Evolutionary conservation across 176 grass and related monocot genomes (phyloP).

Genomic region (Phoenix roebelenii): DNA sequence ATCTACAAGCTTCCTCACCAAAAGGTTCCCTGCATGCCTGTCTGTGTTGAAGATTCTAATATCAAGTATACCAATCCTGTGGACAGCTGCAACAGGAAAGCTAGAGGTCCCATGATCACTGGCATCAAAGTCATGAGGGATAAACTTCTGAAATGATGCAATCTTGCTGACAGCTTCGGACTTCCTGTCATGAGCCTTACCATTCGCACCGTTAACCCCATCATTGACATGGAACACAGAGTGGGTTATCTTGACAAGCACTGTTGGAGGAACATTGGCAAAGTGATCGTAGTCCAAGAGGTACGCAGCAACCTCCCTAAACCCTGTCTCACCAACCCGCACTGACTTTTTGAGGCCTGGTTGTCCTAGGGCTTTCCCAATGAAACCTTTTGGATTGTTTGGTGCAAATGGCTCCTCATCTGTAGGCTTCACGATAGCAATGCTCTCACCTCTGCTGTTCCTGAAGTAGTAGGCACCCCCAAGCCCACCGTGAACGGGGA

Average conservation of each 20-base stretch:
- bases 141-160: conserved; percentile 64
- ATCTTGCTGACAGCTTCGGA: conserved; percentile 50
- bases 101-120: conserved; percentile 72
- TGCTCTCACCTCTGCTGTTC: conserved; percentile 54
- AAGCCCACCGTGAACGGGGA: conserved; percentile 47
- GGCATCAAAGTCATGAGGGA: conserved; percentile 79
- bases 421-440: conserved; percentile 71
- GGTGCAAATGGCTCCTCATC: conserved; percentile 80
- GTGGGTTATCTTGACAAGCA: conserved; percentile 70
- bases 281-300: conserved; percentile 55
- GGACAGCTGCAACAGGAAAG: conserved; percentile 59
- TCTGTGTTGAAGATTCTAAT: conserved; percentile 74
- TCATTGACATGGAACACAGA: conserved; percentile 54
- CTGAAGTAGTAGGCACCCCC: conserved; percentile 72
- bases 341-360: conserved; percentile 71
- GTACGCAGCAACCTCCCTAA: conserved; percentile 67
- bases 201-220: conserved; percentile 13
- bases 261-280: conserved; percentile 59
- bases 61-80: conserved; percentile 82
- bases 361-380: conserved; percentile 61
- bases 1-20: conserved; percentile 45
- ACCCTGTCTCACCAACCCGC: conserved; percentile 61
- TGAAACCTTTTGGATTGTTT: conserved; percentile 79
- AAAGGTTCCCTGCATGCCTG: conserved; percentile 63
- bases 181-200: conserved; percentile 19